A percentile compares a stretch with the other conserved stretches of the same genome.
These are phyloP conservation scores for Penicillium salamii DNA, from an alignment of 495 filamentous ascomycete genomes.

Conservation along the genomic window DNA sequence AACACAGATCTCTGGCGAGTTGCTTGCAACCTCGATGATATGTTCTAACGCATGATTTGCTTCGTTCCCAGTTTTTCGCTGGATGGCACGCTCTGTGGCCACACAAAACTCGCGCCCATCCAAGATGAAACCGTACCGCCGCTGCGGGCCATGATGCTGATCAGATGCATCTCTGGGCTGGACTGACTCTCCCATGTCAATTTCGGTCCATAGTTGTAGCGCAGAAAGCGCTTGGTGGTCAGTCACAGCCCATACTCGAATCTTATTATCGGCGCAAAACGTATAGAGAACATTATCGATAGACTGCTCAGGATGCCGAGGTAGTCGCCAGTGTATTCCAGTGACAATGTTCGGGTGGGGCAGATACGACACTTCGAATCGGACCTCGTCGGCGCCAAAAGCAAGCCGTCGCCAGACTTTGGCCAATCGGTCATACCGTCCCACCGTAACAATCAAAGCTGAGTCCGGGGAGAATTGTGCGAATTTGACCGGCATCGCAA, in stretches of 20 bases:
- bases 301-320: slow-evolving; percentile 70
- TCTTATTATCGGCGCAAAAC: slow-evolving; percentile 75
- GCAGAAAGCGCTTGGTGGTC: slow-evolving; percentile 70
- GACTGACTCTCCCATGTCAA: slow-evolving; percentile 75
- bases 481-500: slow-evolving; percentile 72
- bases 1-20: slow-evolving; percentile 82
- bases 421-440: slow-evolving; percentile 74
- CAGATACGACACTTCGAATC: slow-evolving; percentile 90
- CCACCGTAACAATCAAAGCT: slow-evolving; percentile 77
- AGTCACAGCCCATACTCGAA: slow-evolving; percentile 80
- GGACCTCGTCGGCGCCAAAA: slow-evolving; percentile 78
- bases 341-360: slow-evolving; percentile 78
- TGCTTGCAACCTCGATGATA: slow-evolving; percentile 81
- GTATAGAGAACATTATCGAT: slow-evolving; percentile 93
- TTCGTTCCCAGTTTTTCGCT: slow-evolving; percentile 55
- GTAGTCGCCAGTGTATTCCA: slow-evolving; percentile 78
- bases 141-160: slow-evolving; percentile 23
- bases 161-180: slow-evolving; percentile 51
- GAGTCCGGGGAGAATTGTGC: slow-evolving; percentile 85
- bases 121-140: slow-evolving; percentile 77
- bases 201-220: slow-evolving; percentile 75
- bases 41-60: slow-evolving; percentile 74
- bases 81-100: slow-evolving; percentile 73
- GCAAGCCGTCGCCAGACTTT: slow-evolving; percentile 91
- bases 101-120: slow-evolving; percentile 76